phyloP scores from a whole-genome alignment of 768 basidiomycete genomes.

The Strobilomyces echinocephalus region DNA sequence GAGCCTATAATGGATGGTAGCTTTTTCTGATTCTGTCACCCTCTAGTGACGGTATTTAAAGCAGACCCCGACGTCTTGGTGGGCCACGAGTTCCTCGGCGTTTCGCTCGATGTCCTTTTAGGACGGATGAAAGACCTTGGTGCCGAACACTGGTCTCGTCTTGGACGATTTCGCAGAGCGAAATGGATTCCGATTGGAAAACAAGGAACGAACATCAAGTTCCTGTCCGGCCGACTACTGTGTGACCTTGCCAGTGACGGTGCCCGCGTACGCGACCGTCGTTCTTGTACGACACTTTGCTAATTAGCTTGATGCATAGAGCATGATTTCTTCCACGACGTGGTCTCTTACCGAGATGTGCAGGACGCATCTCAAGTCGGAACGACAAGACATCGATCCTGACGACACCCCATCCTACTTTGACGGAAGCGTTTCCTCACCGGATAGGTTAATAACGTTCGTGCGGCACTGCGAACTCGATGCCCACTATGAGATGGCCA shows the following conservation, averaged over 20 bases:
- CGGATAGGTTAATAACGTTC: conserved; percentile 79
- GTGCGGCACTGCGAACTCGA: conserved; percentile 93
- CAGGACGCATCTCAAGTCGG: conserved; percentile 76
- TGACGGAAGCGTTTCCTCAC: conserved; percentile 72
- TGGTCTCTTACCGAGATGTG: conserved; percentile 99
- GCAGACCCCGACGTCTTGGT: conserved; percentile 93
- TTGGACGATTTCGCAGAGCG: conserved; percentile 82
- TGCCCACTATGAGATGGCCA: conserved; percentile 96
- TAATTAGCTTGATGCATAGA: conserved; percentile 38
- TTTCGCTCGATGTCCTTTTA: conserved; percentile 84
- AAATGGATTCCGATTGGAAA: conserved; percentile 79
- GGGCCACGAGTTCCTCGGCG: conserved; percentile 91
- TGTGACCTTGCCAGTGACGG: conserved; percentile 94
- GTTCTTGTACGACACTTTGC: background rate
- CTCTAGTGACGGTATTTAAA: conserved; percentile 66
- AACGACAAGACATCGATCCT: conserved; percentile 91
- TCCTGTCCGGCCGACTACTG: conserved; percentile 79
- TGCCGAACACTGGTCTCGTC: conserved; percentile 88
- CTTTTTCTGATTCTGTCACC: background rate
- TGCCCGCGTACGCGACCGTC: conserved; percentile 60
- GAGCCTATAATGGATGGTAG: background rate
- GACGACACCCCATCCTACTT: conserved; percentile 92
- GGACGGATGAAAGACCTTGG: conserved; percentile 89
- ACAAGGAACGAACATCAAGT: conserved; percentile 78
- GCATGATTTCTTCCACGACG: conserved; percentile 95